Conservation (phyloP, 2,329 filamentous ascomycete species). For the Rhexocercosporidium sp. region DNA sequence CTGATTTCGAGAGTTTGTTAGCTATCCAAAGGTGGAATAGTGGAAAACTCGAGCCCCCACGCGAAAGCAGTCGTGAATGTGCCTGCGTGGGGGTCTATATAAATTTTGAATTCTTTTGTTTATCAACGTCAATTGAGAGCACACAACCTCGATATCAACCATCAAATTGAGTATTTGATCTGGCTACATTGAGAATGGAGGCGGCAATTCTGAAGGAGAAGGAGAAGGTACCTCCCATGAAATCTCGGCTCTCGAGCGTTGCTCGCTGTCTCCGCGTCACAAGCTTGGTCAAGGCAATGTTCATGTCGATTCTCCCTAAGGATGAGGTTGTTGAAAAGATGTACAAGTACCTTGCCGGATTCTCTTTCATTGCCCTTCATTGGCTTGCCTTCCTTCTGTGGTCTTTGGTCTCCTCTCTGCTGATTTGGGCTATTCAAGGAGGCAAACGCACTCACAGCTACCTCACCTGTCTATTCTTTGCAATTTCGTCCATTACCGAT, state of each 20-base stretch:
- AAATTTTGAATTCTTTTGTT: not conserved
- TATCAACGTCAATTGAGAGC: not conserved
- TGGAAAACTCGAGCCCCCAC: not conserved
- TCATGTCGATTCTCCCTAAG: not conserved
- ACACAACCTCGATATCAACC: not conserved
- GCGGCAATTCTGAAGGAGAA: no score
- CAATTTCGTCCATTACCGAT: conserved; percentile 68
- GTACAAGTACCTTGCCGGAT: not conserved
- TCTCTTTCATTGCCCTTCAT: not conserved
- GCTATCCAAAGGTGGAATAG: not conserved
- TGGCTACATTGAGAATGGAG: not conserved
- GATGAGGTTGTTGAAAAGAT: not conserved
- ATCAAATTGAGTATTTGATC: not conserved
- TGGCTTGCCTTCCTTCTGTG: conserved; percentile 54
- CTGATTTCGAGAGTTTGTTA: not conserved
- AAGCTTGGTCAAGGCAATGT: not conserved
- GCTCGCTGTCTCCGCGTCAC: not conserved
- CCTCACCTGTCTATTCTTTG: conserved; percentile 69
- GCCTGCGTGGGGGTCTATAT: not conserved
- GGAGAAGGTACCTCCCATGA: not conserved
- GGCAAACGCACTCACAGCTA: conserved; percentile 59
- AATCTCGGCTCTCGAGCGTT: not conserved
- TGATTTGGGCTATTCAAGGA: conserved; percentile 64
- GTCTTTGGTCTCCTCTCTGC: conserved; percentile 58
- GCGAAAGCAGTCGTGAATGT: not conserved